phyloP scores from a whole-genome alignment of 371 early-diverging fungal species.

The Apophysomyces elegans region DNA sequence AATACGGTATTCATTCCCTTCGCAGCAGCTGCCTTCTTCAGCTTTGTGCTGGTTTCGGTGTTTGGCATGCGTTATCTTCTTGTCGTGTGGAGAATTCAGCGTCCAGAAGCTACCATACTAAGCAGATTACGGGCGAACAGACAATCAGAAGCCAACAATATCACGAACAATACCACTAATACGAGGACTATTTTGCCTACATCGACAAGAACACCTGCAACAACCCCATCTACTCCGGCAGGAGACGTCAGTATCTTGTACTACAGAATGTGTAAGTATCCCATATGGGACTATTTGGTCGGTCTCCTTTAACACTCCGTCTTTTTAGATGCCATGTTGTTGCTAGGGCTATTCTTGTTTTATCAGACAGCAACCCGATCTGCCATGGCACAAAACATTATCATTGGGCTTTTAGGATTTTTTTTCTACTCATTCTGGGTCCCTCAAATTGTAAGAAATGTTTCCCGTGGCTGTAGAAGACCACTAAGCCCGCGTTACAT shows the following conservation, averaged over 20 bases:
- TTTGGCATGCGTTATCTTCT: slow-evolving; percentile 77
- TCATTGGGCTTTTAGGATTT: slow-evolving; percentile 53
- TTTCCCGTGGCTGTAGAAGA: slow-evolving; percentile 63
- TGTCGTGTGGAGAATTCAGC: slow-evolving; percentile 73
- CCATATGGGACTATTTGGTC: neutral
- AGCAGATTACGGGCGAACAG: slow-evolving; percentile 29
- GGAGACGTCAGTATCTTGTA: slow-evolving; percentile 53
- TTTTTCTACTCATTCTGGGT: slow-evolving; percentile 78
- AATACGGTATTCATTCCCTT: slow-evolving; percentile 67
- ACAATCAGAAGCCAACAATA: slow-evolving; percentile 24
- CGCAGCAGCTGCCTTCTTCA: slow-evolving; percentile 70
- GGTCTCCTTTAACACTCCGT: neutral
- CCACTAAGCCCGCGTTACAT: slow-evolving; percentile 67
- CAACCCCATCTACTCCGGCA: slow-evolving; percentile 30
- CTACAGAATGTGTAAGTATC: slow-evolving; percentile 58
- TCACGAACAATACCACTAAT: slow-evolving; percentile 19
- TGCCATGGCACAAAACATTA: slow-evolving; percentile 53
- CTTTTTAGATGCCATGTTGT: slow-evolving; percentile 55
- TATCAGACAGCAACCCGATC: slow-evolving; percentile 67
- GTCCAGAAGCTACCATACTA: slow-evolving; percentile 50
- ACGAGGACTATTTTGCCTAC: slow-evolving; percentile 5
- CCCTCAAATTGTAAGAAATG: slow-evolving; percentile 77
- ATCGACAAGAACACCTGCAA: slow-evolving; percentile 19
- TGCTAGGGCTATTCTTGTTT: slow-evolving; percentile 67
- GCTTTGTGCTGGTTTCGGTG: slow-evolving; percentile 71